Conservation (phyloP, 345 rosid genomes). For the Geranium rotundifolium region DNA sequence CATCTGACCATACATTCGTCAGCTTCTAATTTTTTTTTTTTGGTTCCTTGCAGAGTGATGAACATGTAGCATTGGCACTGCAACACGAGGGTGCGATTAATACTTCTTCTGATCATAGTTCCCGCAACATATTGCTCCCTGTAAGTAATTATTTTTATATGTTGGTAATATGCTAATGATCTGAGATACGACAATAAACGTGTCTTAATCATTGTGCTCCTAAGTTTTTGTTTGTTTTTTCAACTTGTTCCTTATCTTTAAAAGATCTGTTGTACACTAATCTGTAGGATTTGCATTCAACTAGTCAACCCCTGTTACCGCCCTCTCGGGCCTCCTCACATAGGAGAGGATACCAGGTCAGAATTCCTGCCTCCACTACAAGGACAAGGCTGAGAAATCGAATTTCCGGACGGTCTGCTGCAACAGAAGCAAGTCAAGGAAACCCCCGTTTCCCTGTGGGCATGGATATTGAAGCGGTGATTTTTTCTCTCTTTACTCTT, state of each 20-base stretch:
- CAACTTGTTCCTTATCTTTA: conserved; percentile 1
- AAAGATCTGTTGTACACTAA: conserved; percentile 28
- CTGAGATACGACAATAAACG: not conserved
- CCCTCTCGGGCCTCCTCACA: conserved; percentile 28
- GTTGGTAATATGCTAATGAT: not conserved
- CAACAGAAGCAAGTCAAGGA: conserved; percentile 27
- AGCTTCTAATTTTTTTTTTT: conserved; percentile 6
- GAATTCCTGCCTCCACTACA: conserved; percentile 23
- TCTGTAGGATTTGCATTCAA: conserved; percentile 12
- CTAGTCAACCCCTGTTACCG: conserved; percentile 29
- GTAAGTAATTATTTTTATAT: conserved; percentile 28
- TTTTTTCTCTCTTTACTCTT: not conserved
- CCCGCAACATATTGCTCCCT: conserved; percentile 13
- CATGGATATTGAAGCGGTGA: conserved; percentile 71
- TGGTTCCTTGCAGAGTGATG: conserved; percentile 43
- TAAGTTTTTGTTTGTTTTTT: too few species aligned
- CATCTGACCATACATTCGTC: not conserved
- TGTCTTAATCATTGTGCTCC: not conserved
- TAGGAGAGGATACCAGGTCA: conserved; percentile 39
- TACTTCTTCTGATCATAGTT: conserved; percentile 22
- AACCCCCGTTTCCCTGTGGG: conserved; percentile 47
- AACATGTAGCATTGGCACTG: conserved; percentile 42
- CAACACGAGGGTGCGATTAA: conserved; percentile 41
- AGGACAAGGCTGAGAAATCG: conserved; percentile 38
- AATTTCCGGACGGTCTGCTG: conserved; percentile 29